Evolutionary conservation across 805 yeast genomes (phyloP), one percentile per base, ranked within the genome.

Genomic region (Spathaspora hagerdaliae): DNA sequence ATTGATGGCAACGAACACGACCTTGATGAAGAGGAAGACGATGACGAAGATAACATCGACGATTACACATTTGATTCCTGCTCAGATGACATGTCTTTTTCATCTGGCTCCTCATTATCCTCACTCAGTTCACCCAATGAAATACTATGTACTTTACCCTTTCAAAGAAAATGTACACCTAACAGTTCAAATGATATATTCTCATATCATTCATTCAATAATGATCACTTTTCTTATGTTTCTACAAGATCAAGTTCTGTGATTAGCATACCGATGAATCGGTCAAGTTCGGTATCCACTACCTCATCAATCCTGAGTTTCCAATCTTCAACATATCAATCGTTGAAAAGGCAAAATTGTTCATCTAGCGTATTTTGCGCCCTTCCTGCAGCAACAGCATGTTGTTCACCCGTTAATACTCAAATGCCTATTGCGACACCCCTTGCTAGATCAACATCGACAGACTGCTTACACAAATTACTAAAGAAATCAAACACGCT

Each of bases 361-460:
- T 31, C 47, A 26, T 15, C 39, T 29, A 10, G 31, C 2, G 6
- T 38, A 7, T n/a, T 19, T 31, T 19, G 31, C 12, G 35, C 12
- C 32, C 9, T 29, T 29, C 32, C 35, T 11, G 27, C 36, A 38
- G 27, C 42, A 7, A 38, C 49, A 11, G 43, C 50, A 14, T 39
- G 26, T 24, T 43, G 43, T 15, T 36, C 49, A n/a, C 39, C 45
- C 7, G 36, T 51, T n/a, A 40, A 43, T 37, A 44, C 50, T 3
- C 44, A 33, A 11, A 29, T 39, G 6, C 13, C 41, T 27, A 40
- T 26, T 6, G 38, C 8, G 24, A 27, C 14, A 7, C 41, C 36
- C 12, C 41, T 35, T 26, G 29, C 31, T 13, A 43, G 36, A 27
- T 45, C 44, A 29, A 38, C 32, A 15, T 46, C 52, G 31, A 43